These are phyloP conservation scores for Cinnamomum micranthum DNA, from an alignment of 164 flowering plant species.

Conservation along the genomic window DNA sequence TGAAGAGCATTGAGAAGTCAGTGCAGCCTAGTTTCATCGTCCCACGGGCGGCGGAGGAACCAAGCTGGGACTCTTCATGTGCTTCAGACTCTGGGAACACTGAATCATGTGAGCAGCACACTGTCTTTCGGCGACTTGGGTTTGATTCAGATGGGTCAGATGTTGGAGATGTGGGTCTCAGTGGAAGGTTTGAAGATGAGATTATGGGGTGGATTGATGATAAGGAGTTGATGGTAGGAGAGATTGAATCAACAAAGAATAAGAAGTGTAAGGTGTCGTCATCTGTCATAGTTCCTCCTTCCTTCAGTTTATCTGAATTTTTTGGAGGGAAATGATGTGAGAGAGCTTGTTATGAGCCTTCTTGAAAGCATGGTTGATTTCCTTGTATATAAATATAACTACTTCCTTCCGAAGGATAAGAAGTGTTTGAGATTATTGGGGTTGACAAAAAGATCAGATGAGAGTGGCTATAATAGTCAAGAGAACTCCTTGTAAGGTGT, in stretches of 20 bases:
- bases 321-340: background rate
- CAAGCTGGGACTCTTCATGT: conserved; percentile 40
- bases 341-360: background rate
- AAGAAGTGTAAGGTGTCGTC: conserved; percentile 77
- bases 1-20: conserved; percentile 43
- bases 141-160: conserved; percentile 40
- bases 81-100: conserved; percentile 24
- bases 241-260: conserved; percentile 26
- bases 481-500: background rate
- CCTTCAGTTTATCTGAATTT: conserved; percentile 38
- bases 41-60: conserved; percentile 32
- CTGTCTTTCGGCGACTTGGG: conserved; percentile 32
- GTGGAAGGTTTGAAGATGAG: conserved; percentile 21
- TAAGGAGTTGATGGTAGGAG: conserved; percentile 8
- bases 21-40: conserved; percentile 74
- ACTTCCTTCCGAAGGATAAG: conserved; percentile 8
- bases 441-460: background rate
- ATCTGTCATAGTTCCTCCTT: conserved; percentile 69
- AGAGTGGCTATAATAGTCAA: background rate
- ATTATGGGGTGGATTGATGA: conserved; percentile 43
- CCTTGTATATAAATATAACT: background rate
- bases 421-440: conserved; percentile 2
- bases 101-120: conserved; percentile 13
- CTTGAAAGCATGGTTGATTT: background rate
- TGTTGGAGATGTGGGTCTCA: conserved; percentile 23